Base-by-base conservation (phyloP, 305 asterid species). In the Andrographis paniculata region DNA sequence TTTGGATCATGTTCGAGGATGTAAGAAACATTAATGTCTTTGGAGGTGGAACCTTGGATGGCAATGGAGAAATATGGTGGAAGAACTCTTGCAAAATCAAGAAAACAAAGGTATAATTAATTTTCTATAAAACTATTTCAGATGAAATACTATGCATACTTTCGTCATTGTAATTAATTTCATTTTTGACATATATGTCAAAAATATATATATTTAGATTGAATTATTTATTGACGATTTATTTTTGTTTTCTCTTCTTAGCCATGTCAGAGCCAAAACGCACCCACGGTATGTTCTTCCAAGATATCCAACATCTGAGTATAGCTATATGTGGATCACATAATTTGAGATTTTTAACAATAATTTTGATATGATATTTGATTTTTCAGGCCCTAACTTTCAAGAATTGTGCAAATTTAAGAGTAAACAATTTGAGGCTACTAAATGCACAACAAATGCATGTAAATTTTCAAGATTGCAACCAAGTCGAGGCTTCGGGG, bases 1-100 rank as follows among this genome's bases (percentile, higher is more conserved):
- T 66, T 28, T 89, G 96, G 98, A 66, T 89, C 16, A 58, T 60
- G 22, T 82, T 89, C 28, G 75, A 83, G 39, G 67, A 78, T n/a
- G 68, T 85, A 37, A 59, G 20, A 20, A 64, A 76, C 48, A 60
- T 85, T 46, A 62, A 50, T 12, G 66, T 85, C 52, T 72, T 48
- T 58, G 98, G 98, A 20, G 82, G 85, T 30, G 98, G 98, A 39
- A 71, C 72, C n/a, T 60, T 89, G 0, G 75, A 77, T 58, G 98
- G 98, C 17, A 82, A 80, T 45, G 98, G 96, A 11, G 65, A 73
- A 56, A 63, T 72, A n/a, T 89, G 98, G 98, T 89, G 98, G 98
- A 71, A 67, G 9, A 69, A 58, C 43, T 83, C 95, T 36, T 89
- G 98, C 71, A 89, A 73, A 65, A 58, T 75, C 53, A 79, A 78